Evolutionary conservation across 306 rosid species (phyloP), one percentile per base, ranked within the genome.

Genomic region (Carpinus viminea): DNA sequence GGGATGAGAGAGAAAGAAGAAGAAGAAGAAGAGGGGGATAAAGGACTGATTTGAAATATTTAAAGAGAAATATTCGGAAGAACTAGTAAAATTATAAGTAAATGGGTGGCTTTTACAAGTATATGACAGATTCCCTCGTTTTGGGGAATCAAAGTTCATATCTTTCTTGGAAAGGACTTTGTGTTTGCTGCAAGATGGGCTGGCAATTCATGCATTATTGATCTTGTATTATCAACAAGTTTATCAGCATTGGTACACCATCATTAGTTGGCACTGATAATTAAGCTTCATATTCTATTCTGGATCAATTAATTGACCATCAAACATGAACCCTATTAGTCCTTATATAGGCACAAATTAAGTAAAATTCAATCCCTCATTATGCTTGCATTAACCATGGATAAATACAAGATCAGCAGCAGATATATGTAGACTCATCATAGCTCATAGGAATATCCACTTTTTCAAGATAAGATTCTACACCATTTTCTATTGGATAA

Each of bases 391-490:
- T 53, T 69, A 79, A 79, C 57, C 24, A 74, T 66, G 16, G 74
- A 76, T 11, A 68, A 78, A 24, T 24, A 24, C 26, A 24, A 68
- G 31, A 70, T 56, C 34, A 50, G 54, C n/a, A 57, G 76, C 74
- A 45, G 57, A 24, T 24, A 24, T 24, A 24, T 24, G 1, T 24
- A 24, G 26, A 24, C 26, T 24, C 26, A 24, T 24, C 43, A 45
- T 59, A 47, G 38, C 81, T 80, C 10, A 74, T 78, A 60, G 77
- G 81, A 76, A 86, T 77, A 81, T 75, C 80, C 62, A 74, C 78
- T 78, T 57, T 76, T 36, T 59, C 80, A 74, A 66, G 87, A 86
- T 85, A 86, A 86, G 90, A 76, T 68, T 43, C 80, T 79, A 71
- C 79, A 52, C 50, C 75, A 83, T 68, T 68, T 73, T 75, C 78